Conservation (phyloP, 2,329 filamentous ascomycete genomes). For the Penicillium thymicola region DNA sequence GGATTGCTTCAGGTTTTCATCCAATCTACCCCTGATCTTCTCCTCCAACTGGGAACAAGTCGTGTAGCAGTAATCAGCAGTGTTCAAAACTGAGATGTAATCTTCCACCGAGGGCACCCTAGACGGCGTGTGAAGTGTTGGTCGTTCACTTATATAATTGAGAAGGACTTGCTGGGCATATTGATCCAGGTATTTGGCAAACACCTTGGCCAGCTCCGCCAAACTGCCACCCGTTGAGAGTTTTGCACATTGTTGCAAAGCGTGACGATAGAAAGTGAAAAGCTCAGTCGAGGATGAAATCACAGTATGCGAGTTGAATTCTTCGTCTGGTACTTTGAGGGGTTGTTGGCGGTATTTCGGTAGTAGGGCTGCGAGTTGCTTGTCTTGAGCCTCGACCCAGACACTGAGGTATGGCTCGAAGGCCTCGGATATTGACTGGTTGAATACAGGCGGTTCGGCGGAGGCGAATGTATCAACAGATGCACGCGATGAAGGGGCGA, state of each 20-base stretch:
- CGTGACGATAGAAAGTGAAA: conserved; percentile 94
- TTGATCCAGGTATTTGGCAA: conserved; percentile 91
- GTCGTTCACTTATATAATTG: conserved; percentile 62
- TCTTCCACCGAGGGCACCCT: conserved; percentile 62
- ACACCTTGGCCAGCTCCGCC: conserved; percentile 76
- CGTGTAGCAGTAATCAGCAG: conserved; percentile 93
- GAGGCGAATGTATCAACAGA: conserved; percentile 90
- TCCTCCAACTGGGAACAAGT: conserved; percentile 93
- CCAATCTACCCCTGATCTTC: conserved; percentile 87
- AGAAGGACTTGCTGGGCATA: conserved; percentile 92
- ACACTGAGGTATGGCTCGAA: conserved; percentile 96
- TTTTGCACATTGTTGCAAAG: conserved; percentile 91
- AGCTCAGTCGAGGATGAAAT: conserved; percentile 93
- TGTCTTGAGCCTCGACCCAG: conserved; percentile 96
- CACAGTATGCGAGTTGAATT: conserved; percentile 85
- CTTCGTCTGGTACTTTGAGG: conserved; percentile 76
- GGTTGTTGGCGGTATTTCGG: conserved; percentile 84
- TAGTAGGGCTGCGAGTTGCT: conserved; percentile 76
- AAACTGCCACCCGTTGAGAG: conserved; percentile 86
- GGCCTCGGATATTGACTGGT: conserved; percentile 88
- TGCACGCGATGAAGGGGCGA: conserved; percentile 65
- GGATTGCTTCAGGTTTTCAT: conserved; percentile 67
- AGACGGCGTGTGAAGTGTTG: conserved; percentile 54
- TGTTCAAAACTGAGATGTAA: conserved; percentile 83
- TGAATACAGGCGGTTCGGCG: conserved; percentile 73